Evolutionary conservation across 192 early-diverging fungal genomes (phyloP), one percentile per base, ranked within the genome.

Genomic region (Umbelopsis sp.): DNA sequence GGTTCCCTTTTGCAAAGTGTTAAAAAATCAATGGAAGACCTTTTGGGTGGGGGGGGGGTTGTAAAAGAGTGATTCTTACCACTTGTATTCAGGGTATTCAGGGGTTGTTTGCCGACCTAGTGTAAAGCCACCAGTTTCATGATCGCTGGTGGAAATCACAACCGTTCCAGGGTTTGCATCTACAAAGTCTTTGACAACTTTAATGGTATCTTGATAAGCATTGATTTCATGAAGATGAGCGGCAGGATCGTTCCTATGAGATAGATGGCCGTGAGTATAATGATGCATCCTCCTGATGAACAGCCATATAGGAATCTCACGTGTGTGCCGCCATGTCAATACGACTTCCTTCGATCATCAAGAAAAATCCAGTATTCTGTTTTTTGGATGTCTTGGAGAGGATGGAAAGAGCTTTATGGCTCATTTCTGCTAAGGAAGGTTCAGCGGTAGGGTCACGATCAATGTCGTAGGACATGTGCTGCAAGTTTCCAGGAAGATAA

Each of bases 71-170:
- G 56, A n/a, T n/a, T n/a, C 32, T 54, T 78, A 67, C 88, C 88
- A 90, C 31, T 71, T 34, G 71, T 90, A 90, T 24, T 83, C 74
- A 17, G 84, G 79, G 14, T 85, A 81, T 9, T 66, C 53, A 20
- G 52, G 44, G 43, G 52, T 72, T 16, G 69, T 32, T 71, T 79
- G 77, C 45, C 71, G 62, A 34, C 82, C 87, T 0, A 84, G 49
- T 0, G 88, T 79, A 8, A 90, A 67, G 0, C 88, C 88, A 20
- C 88, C 88, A 20, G 87, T 89, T 68, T 90, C 88, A 71, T 90
- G 88, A 73, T 90, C 88, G 41, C 84, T 85, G 3, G 86, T 85
- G 53, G 84, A 83, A 5, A 90, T 70, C 26, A 89, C 44, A 0
- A 87, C 68, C 2, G 88, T 87, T 22, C 82, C 79, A 1, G 85